Conservation (phyloP, 768 basidiomycete species). For the Pluteus cervinus region DNA sequence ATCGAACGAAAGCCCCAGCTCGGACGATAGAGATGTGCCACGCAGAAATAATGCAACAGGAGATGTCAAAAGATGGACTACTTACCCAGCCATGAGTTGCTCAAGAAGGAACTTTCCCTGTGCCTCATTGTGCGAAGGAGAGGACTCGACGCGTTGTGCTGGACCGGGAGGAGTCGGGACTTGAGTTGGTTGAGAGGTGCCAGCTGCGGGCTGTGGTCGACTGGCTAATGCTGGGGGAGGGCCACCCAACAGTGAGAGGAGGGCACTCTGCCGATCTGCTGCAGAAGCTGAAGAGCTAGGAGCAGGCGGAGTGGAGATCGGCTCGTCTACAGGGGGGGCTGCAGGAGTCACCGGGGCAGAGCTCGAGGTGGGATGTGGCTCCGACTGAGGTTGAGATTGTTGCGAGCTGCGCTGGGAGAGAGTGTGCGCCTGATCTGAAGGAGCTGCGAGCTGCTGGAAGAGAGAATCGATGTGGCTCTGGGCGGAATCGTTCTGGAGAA, state of each 20-base stretch:
- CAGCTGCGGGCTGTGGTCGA: conserved; percentile 19
- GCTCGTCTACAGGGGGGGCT: not conserved
- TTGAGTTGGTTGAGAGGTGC: conserved; percentile 42
- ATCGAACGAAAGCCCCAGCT: conserved; percentile 1
- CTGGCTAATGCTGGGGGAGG: conserved; percentile 28
- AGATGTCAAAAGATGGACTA: conserved; percentile 13
- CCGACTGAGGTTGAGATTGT: conserved; percentile 17
- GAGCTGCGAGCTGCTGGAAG: conserved; percentile 47
- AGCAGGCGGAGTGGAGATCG: conserved; percentile 13
- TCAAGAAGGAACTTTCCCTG: conserved; percentile 75
- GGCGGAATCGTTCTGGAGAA: conserved; percentile 40
- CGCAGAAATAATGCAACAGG: conserved; percentile 3
- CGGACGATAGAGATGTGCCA: not conserved
- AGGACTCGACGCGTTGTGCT: conserved; percentile 47
- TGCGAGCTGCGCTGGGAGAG: no score
- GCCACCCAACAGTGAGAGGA: conserved; percentile 63
- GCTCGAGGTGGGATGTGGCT: not conserved
- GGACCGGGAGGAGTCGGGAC: conserved; percentile 67
- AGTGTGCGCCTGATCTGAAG: conserved; percentile 41
- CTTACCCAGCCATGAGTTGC: conserved; percentile 78
- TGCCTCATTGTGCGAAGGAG: conserved; percentile 53
- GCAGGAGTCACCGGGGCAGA: no score
- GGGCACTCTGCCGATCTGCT: conserved; percentile 67
- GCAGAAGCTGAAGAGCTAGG: conserved; percentile 36
- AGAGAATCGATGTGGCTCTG: conserved; percentile 63